Evolutionary conservation across 805 yeast genomes (phyloP).

Genomic region (Suhomyces vadensis): DNA sequence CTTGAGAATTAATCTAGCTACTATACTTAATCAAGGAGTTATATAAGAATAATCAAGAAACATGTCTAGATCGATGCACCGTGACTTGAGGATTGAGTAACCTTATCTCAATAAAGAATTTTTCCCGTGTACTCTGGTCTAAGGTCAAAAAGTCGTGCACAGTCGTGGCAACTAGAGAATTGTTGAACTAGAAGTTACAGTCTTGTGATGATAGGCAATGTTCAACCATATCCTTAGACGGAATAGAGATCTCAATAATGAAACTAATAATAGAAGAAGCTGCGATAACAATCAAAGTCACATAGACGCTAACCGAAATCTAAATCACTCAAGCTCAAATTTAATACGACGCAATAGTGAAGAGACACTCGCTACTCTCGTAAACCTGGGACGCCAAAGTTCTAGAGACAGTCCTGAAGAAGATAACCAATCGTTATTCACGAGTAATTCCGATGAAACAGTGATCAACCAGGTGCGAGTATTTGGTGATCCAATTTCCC

Average conservation of each 20-base stretch:
- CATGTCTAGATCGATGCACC: no score
- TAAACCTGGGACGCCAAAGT: slow-evolving; percentile 2
- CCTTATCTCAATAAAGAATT: no score
- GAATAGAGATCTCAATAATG: slow-evolving; percentile 1
- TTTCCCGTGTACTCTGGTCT: no score
- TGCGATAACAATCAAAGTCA: neutral
- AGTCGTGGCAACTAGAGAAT: no score
- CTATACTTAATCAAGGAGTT: no score
- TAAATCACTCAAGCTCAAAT: neutral
- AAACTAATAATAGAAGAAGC: neutral
- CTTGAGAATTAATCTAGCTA: no score
- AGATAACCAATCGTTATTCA: slow-evolving; percentile 1
- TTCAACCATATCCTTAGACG: slow-evolving; percentile 2
- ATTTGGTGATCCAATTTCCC: slow-evolving; percentile 15
- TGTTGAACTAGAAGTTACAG: no score
- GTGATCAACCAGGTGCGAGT: slow-evolving; percentile 15
- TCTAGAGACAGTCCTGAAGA: neutral
- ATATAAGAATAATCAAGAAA: no score
- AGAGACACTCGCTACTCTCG: slow-evolving; percentile 12
- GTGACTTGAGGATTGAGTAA: no score
- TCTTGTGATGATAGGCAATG: slow-evolving; percentile 2
- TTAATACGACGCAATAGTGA: slow-evolving; percentile 7
- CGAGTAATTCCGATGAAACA: slow-evolving; percentile 21
- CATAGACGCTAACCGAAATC: neutral
- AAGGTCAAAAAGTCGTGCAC: neutral